Evolutionary conservation across 345 rosid species (phyloP).

Genomic region (Rhodomyrtus tomentosa): DNA sequence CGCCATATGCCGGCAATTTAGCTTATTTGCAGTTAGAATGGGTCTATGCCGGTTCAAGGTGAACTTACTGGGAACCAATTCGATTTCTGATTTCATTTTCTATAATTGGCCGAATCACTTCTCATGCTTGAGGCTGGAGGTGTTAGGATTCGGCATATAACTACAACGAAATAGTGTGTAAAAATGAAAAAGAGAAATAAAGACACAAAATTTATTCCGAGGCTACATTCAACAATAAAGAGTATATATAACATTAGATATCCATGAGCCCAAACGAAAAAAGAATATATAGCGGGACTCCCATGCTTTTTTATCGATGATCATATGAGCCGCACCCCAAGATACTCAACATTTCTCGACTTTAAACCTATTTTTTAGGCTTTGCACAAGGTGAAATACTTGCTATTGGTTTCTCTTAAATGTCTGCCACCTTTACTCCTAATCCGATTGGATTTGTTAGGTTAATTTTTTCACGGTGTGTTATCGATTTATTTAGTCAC

Average conservation of each 20-base stretch:
- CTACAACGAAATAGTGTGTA: no score
- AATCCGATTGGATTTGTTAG: not conserved
- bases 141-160: no score
- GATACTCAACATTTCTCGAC: not conserved
- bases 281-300: no score
- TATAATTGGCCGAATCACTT: not conserved
- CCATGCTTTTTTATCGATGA: no score
- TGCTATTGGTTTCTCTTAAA: not conserved
- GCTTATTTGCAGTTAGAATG: not conserved
- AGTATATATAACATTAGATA: no score
- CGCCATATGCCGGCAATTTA: not conserved
- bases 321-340: no score
- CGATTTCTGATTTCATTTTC: not conserved
- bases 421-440: not conserved
- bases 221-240: no score
- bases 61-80: not conserved
- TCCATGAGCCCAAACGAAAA: no score
- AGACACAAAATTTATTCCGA: no score
- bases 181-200: no score
- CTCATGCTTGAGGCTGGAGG: not conserved
- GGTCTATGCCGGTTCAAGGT: not conserved
- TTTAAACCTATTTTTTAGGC: not conserved
- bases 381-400: not conserved
- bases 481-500: not conserved
- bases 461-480: not conserved